Evolutionary conservation across 805 yeast genomes (phyloP).

Genomic region (Wickerhamomyces rabaulensis): DNA sequence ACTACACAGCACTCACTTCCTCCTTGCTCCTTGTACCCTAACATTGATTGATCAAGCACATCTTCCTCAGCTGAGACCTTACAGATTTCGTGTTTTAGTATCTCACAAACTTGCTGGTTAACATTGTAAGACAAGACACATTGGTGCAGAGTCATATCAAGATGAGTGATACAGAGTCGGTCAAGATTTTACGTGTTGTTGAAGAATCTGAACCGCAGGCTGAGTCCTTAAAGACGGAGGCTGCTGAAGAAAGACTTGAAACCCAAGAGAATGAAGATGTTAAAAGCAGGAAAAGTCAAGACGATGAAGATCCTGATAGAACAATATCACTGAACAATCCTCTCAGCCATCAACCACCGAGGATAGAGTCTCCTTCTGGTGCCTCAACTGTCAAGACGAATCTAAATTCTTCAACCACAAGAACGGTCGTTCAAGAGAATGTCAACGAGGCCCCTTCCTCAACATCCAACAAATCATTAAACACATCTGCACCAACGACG

Average conservation of each 20-base stretch:
- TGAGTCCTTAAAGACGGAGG: neutral
- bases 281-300: neutral
- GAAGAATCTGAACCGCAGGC: neutral
- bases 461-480: neutral
- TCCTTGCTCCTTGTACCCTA: neutral
- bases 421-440: neutral
- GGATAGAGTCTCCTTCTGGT: neutral
- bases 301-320: neutral
- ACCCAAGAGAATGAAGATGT: neutral
- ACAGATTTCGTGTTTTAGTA: neutral
- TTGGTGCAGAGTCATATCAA: no score
- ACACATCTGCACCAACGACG: neutral
- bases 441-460: neutral
- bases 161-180: neutral
- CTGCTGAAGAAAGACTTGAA: neutral
- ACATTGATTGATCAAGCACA: no score
- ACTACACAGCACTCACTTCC: neutral
- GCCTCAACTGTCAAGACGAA: neutral
- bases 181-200: neutral
- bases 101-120: neutral
- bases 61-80: neutral
- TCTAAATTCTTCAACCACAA: neutral
- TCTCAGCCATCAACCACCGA: neutral
- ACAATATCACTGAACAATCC: neutral
- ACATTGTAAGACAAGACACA: no score